Evolutionary conservation across 2,329 filamentous ascomycete genomes (phyloP), one percentile per base, ranked within the genome.

Genomic region (Hyphodiscus sp.): DNA sequence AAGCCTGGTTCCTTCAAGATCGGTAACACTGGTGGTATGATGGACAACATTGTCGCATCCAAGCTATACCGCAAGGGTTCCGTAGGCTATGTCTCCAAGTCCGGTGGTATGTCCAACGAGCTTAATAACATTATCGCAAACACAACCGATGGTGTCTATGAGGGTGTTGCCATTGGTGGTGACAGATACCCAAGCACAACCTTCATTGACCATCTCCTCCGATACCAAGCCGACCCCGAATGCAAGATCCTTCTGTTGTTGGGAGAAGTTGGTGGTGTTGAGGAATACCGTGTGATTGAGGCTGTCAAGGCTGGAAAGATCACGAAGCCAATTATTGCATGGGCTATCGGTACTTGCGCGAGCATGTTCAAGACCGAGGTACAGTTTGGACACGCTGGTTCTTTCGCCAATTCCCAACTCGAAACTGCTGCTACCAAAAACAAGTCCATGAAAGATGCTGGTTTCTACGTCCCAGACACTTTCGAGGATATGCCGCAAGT

Each of bases 331-430:
- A 94, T 99, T 69, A 91, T 99, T 58, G 94, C 94, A 44, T 99
- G 94, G 94, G 94, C 94, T 64, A 99, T 99, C 69, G 94, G 94
- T 80, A 99, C 94, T 67, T 96, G 95, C 74, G 94, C 94, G 61
- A 92, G 89, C 82, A 94, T 99, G 91, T 95, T 99, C 81, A 97
- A 96, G 86, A 99, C 94, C 42, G 94, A 99, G 80, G 94, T 99
- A 45, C 94, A 99, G 76, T 99, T 99, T 77, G 94, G 94, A 69
- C 94, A 99, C 79, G 94, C 94, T 67, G 94, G 94, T 76, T 91
- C 94, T 51, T 96, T 96, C 65, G 94, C 94, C 81, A 99, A 99
- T 85, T 99, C 94, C 55, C 89, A 96, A 76, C 90, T 99, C 67
- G 94, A 99, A 83, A 97, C 94, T 57, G 94, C 94, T 54, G 87